Evolutionary conservation across 805 yeast genomes (phyloP), one percentile per base, ranked within the genome.

Genomic region (Geotrichum ghanense): DNA sequence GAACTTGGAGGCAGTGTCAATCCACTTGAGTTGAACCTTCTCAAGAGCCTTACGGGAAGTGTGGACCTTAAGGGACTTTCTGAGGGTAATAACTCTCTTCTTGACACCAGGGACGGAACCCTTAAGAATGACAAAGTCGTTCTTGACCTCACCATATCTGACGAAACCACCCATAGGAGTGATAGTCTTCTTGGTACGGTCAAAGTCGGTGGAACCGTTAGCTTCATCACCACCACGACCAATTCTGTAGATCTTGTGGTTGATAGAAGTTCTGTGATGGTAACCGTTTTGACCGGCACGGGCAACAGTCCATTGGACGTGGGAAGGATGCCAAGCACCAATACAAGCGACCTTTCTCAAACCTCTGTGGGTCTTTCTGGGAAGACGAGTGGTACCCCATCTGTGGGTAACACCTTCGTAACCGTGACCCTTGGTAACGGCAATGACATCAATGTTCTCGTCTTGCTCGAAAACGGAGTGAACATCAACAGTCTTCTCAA

Each of bases 301-400:
- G 67, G 98, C 97, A 75, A 92, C 99, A 69, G 97, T 86, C 95
- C 95, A 90, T 75, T 81, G 78, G 72, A 92, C 99, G 81, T 88
- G 95, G 79, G 95, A 83, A 74, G 99, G 99, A 80, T 92, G 98
- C 99, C 99, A 92, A 71, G 99, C 97, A 83, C 99, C 99, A 69
- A 92, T 92, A 87, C 99, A 92, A 70, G 98, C 99, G 76, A 92
- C 99, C 87, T 92, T 92, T 83, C 99, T 88, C 73, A 90, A 79
- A 90, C 99, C 99, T 85, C 97, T 89, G 77, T 92, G 99, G 73
- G 99, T 92, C 95, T 92, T 92, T 81, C 99, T 88, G 77, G 99
- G 98, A 65, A 92, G 80, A 82, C 84, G 89, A 89, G 89, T 94
- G 84, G 98, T 92, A 73, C 99, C 99, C 97, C 97, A 92, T 86